Conservation (phyloP, 371 early-diverging fungal species). For the Gilbertella persicaria region DNA sequence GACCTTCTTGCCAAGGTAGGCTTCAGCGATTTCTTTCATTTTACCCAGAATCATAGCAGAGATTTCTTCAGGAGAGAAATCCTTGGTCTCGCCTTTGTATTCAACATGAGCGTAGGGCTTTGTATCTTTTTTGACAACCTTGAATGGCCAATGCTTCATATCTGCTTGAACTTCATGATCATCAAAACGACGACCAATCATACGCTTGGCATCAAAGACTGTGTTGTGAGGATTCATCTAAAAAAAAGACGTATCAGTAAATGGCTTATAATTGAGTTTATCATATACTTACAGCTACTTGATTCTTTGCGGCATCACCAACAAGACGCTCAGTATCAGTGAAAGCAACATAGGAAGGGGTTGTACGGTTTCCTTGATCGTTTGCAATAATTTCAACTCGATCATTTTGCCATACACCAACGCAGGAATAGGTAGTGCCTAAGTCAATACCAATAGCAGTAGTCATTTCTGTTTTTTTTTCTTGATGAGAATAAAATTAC, state of each 20-base stretch:
- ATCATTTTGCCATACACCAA: slow-evolving; percentile 90
- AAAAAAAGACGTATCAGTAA: slow-evolving; percentile 46
- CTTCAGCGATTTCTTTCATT: slow-evolving; percentile 93
- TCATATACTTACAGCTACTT: slow-evolving; percentile 50
- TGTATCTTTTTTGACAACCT: slow-evolving; percentile 90
- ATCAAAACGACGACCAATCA: slow-evolving; percentile 92
- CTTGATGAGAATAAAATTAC: too few species aligned
- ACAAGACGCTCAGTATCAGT: slow-evolving; percentile 75
- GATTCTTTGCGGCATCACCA: slow-evolving; percentile 84
- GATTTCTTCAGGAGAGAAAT: slow-evolving; percentile 95
- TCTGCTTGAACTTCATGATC: slow-evolving; percentile 89
- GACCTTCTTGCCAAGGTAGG: slow-evolving; percentile 77
- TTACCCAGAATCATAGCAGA: slow-evolving; percentile 92
- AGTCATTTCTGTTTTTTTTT: slow-evolving; percentile 15
- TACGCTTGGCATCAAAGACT: slow-evolving; percentile 92
- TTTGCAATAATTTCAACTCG: slow-evolving; percentile 74
- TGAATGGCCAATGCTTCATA: slow-evolving; percentile 86
- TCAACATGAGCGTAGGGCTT: slow-evolving; percentile 93
- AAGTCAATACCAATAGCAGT: slow-evolving; percentile 83
- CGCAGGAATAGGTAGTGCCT: slow-evolving; percentile 99
- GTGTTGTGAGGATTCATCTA: slow-evolving; percentile 87
- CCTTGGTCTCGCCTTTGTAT: slow-evolving; percentile 78
- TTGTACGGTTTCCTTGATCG: slow-evolving; percentile 80
- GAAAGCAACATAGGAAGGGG: slow-evolving; percentile 84
- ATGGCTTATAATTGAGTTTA: background rate